These are phyloP conservation scores for Eutypella sp. DNA, from an alignment of 2,329 filamentous ascomycete species.

Conservation along the genomic window DNA sequence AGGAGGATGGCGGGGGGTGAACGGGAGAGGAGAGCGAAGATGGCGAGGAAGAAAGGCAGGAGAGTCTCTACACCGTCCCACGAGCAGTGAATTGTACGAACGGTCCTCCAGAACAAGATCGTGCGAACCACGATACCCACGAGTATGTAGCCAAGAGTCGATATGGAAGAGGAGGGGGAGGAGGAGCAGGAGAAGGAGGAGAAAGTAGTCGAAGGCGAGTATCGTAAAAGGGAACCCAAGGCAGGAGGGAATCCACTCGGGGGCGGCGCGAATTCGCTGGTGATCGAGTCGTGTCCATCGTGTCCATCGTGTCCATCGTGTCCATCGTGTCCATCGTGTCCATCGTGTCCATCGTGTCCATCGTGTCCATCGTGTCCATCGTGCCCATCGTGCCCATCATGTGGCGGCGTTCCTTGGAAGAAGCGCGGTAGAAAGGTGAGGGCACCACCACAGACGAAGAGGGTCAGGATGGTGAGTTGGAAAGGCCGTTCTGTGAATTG, in stretches of 20 bases:
- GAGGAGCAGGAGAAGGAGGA: slow-evolving; percentile 5
- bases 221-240: too few species aligned
- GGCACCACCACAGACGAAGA: slow-evolving; percentile 18
- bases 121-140: slow-evolving; percentile 20
- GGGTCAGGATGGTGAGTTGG: slow-evolving; percentile 28
- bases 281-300: too few species aligned
- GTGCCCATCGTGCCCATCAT: slow-evolving; percentile 8
- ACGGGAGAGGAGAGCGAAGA: slow-evolving; percentile 18
- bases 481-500: slow-evolving; percentile 26
- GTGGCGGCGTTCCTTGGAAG: slow-evolving; percentile 5
- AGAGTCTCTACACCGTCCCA: slow-evolving; percentile 29
- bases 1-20: slow-evolving; percentile 15
- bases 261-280: too few species aligned
- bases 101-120: slow-evolving; percentile 26
- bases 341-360: too few species aligned
- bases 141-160: slow-evolving; percentile 11
- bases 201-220: too few species aligned
- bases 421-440: slow-evolving; percentile 14
- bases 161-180: slow-evolving; percentile 7
- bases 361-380: too few species aligned
- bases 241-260: too few species aligned
- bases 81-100: slow-evolving; percentile 29
- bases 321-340: too few species aligned
- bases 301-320: too few species aligned
- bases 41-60: slow-evolving; percentile 23